Evolutionary conservation across 495 filamentous ascomycete genomes (phyloP), one percentile per base, ranked within the genome.

Genomic region (Tuber microsphaerosporum): DNA sequence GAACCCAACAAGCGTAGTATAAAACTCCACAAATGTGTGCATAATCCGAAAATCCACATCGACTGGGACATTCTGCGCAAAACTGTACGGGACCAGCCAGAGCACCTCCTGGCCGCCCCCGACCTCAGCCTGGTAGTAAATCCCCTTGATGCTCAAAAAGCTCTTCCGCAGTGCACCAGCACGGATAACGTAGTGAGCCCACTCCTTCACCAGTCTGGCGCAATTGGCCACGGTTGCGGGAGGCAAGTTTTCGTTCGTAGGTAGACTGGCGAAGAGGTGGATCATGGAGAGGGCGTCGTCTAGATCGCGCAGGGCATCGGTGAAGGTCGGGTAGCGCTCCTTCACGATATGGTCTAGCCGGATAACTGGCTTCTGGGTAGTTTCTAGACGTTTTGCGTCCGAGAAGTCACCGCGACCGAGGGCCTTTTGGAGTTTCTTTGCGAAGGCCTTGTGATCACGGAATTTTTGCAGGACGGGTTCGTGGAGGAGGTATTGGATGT

Each of bases 1-100:
- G 78, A 98, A 99, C 70, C 96, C 92, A 16, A 99, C 86, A 19
- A 99, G 86, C 3, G 95, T 98, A 71, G 94, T 95, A 86, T 99
- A 99, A 85, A 99, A 98, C 80, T 99, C 94, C 72, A 99, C 92
- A 82, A 99, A 99, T 2, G 96, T 99, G 65, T 92, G 93, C 95
- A 99, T 99, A 83, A 99, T 97, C 80, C 96, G 88, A 86, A 97
- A 98, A 84, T 99, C 95, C 70, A 99, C 90, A 84, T 98, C 95
- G 20, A 90, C 92, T 39, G 94, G 93, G 44, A 97, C 89, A 76
- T 91, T 86, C 85, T 97, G 96, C 78, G 97, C 97, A 84, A 99
- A 99, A 77, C 92, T 91, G 86, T 99, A 98, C 2, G 95, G 95
- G 4, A 97, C 95, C 31, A 99, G 86, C 95, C 95, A 99, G 83